Conservation (phyloP, 768 basidiomycete genomes). For the Pleurotus cornucopiae region DNA sequence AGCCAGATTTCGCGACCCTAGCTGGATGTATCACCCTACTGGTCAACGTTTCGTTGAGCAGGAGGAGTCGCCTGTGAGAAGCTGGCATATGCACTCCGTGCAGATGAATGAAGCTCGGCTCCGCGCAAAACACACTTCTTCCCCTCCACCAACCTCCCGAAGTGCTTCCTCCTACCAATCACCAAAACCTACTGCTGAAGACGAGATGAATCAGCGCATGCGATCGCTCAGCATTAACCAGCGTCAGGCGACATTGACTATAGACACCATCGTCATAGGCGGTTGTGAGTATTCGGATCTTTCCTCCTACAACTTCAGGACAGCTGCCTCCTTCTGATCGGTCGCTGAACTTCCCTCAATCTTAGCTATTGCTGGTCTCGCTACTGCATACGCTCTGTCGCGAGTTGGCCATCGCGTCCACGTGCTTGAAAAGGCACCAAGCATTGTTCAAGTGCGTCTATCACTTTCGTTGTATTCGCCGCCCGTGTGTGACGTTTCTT, state of each 20-base stretch:
- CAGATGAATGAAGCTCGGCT: slow-evolving; percentile 4
- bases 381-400: slow-evolving; percentile 45
- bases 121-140: not conserved
- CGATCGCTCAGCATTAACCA: slow-evolving; percentile 11
- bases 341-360: not conserved
- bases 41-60: slow-evolving; percentile 5
- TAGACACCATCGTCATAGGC: slow-evolving; percentile 45
- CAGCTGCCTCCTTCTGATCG: not conserved
- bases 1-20: slow-evolving; percentile 6
- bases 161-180: not conserved
- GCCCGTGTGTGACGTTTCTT: too few relatives aligned
- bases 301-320: not conserved
- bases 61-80: slow-evolving; percentile 1
- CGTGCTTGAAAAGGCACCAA: slow-evolving; percentile 37
- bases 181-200: not conserved
- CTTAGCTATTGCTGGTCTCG: slow-evolving; percentile 42
- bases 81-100: slow-evolving; percentile 7
- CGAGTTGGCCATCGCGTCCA: slow-evolving; percentile 46
- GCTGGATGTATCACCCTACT: slow-evolving; percentile 8
- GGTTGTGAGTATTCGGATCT: slow-evolving; percentile 28
- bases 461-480: too few relatives aligned
- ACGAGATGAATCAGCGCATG: slow-evolving; percentile 2
- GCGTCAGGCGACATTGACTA: slow-evolving; percentile 21
- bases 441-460: slow-evolving; percentile 25
- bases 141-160: slow-evolving; percentile 1